Conservation (phyloP, 495 filamentous ascomycete genomes). For the Podospora pseudopauciseta region DNA sequence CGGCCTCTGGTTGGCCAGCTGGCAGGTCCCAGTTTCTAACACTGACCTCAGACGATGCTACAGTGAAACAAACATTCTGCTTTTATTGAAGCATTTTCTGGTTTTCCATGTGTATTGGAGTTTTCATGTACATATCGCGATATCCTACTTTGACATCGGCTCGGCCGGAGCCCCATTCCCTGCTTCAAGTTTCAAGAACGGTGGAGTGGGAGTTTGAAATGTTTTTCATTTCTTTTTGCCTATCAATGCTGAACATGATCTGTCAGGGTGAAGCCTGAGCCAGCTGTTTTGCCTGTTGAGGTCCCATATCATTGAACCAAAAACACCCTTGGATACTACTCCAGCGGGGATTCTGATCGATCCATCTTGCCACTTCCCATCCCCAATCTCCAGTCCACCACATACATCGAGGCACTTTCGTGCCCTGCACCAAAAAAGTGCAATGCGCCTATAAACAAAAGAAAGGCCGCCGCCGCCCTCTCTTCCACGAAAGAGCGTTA, state of each 20-base stretch:
- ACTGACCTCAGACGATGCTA: background rate
- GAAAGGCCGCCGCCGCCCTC: background rate
- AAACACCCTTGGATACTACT: background rate
- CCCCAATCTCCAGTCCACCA: background rate
- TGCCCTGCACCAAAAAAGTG: background rate
- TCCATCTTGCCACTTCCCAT: background rate
- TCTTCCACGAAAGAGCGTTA: background rate
- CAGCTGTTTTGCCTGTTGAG: background rate
- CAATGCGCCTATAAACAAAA: background rate
- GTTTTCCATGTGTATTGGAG: too few species aligned
- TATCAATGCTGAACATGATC: background rate
- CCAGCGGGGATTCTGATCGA: background rate
- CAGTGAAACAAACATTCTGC: background rate
- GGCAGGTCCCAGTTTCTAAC: background rate
- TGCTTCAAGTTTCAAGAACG: background rate
- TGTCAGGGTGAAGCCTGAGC: background rate
- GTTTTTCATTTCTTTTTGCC: slow-evolving; percentile 2
- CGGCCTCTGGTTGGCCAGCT: background rate
- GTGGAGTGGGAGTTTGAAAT: background rate
- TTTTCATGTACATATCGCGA: too few species aligned
- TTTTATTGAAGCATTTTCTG: too few species aligned
- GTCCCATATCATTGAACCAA: background rate
- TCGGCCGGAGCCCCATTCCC: background rate
- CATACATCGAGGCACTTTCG: background rate
- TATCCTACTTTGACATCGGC: background rate